Conservation (phyloP, 768 basidiomycete species). For the Psilocybe azurescens region DNA sequence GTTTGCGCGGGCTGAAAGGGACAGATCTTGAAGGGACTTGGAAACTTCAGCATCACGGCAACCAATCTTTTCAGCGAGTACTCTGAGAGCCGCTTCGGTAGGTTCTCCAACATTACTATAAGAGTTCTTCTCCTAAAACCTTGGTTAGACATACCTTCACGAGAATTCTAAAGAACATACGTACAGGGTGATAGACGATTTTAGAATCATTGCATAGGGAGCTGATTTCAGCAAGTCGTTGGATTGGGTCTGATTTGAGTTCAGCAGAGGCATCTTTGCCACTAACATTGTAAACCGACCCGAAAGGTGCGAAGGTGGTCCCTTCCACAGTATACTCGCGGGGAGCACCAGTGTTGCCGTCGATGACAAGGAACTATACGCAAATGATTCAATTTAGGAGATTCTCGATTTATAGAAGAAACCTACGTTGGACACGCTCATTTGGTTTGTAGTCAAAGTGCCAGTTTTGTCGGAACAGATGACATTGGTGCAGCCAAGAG, state of each 20-base stretch:
- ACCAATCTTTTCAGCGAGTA: slow-evolving; percentile 93
- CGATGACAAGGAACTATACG: slow-evolving; percentile 76
- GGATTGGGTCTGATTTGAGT: slow-evolving; percentile 70
- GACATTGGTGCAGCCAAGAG: slow-evolving; percentile 96
- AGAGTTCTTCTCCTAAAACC: slow-evolving; percentile 69
- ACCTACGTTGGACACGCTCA: slow-evolving; percentile 87
- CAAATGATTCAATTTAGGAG: neutral
- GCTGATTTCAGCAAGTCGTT: slow-evolving; percentile 89
- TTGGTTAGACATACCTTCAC: slow-evolving; percentile 7
- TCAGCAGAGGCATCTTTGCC: slow-evolving; percentile 63
- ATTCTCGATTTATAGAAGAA: neutral
- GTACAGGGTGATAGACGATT: slow-evolving; percentile 79
- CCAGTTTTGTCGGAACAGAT: slow-evolving; percentile 99
- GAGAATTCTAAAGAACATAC: neutral
- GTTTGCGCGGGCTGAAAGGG: slow-evolving; percentile 69
- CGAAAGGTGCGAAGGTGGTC: slow-evolving; percentile 88
- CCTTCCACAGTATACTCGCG: slow-evolving; percentile 87
- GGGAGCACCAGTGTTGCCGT: slow-evolving; percentile 52
- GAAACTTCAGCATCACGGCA: slow-evolving; percentile 64
- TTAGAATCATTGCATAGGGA: slow-evolving; percentile 96
- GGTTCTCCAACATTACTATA: slow-evolving; percentile 94
- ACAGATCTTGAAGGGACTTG: slow-evolving; percentile 60
- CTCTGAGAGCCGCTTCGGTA: slow-evolving; percentile 95
- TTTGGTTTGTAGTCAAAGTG: slow-evolving; percentile 95
- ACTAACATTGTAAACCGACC: slow-evolving; percentile 70